Conservation (phyloP, 352 stramenopile species). For the Phytophthora quininea region DNA sequence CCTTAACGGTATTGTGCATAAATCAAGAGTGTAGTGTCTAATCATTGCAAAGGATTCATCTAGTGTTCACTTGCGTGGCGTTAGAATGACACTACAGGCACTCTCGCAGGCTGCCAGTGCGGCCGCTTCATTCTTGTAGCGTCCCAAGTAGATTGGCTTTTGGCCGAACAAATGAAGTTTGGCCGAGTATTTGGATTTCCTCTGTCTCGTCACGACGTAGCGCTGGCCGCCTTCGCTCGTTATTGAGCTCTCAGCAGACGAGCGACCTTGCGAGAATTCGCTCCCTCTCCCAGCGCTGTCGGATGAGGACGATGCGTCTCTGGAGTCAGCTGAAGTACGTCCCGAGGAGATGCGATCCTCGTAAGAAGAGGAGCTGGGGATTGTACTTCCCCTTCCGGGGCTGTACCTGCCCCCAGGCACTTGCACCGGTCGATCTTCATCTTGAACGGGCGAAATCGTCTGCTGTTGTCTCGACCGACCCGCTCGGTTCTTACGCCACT, state of each 20-base stretch:
- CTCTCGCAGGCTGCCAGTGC: slow-evolving; percentile 65
- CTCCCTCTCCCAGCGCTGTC: slow-evolving; percentile 23
- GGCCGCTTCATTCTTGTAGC: slow-evolving; percentile 69
- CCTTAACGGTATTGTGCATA: too few species aligned
- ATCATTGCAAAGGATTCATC: too few species aligned
- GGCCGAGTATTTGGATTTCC: slow-evolving; percentile 63
- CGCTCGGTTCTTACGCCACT: slow-evolving; percentile 57
- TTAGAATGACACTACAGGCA: slow-evolving; percentile 59
- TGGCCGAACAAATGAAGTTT: slow-evolving; percentile 64
- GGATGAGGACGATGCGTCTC: slow-evolving; percentile 20
- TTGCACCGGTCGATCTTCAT: slow-evolving; percentile 24
- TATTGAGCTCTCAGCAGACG: slow-evolving; percentile 16
- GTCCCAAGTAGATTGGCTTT: slow-evolving; percentile 71
- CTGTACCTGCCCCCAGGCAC: slow-evolving; percentile 16
- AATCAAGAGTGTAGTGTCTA: too few species aligned
- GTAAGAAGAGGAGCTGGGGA: slow-evolving; percentile 18
- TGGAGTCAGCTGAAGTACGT: slow-evolving; percentile 8
- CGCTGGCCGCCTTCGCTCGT: slow-evolving; percentile 16
- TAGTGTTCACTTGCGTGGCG: slow-evolving; percentile 49
- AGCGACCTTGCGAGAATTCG: slow-evolving; percentile 25
- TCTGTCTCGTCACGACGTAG: slow-evolving; percentile 63
- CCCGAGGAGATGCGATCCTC: slow-evolving; percentile 15
- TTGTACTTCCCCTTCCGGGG: slow-evolving; percentile 19
- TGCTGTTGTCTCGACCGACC: slow-evolving; percentile 38
- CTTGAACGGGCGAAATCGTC: slow-evolving; percentile 52